Evolutionary conservation across 306 rosid species (phyloP), one percentile per base, ranked within the genome.

Genomic region (Rosa persica): DNA sequence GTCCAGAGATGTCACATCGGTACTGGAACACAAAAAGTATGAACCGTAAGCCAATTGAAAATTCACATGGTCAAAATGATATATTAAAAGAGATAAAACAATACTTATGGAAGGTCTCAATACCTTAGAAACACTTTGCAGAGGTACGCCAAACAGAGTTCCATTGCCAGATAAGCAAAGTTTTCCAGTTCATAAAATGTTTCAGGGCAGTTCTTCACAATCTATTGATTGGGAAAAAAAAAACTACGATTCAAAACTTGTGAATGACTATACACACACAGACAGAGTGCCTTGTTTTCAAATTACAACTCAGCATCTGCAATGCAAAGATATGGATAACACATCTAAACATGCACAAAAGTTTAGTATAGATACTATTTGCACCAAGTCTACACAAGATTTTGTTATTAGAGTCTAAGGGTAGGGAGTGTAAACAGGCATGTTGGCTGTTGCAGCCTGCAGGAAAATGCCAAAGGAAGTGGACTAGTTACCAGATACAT

Each of bases 161-260:
- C 98, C 89, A 85, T 74, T 30, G 89, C 85, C 74, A 85, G 67
- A 83, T 87, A 83, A 64, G 93, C 77, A 86, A 92, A 89, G 27
- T 80, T 86, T 83, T 89, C 98, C 44, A 36, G 43, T 81, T 81
- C 75, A 78, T 90, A 87, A 82, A 87, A 87, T 67, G 81, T 89
- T 73, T 79, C 87, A 19, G 98, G 97, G 83, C 97, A 92, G 89
- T 88, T 92, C 81, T 88, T 86, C 84, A 90, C 91, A 79, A 92
- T 89, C 98, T 95, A 89, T 19, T 64, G 62, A 72, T 82, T 49
- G 44, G 44, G 10, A 68, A 69, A 80, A 85, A 83, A 76, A 74
- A 68, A 80, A 61, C 2, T 58, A 73, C 13, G 1, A 60, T 23
- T 81, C 81, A 55, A 46, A 15, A 36, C 38, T n/a, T 51, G 48